Conservation (phyloP, 78 protist genomes). For the Dictyostelium purpureum region DNA sequence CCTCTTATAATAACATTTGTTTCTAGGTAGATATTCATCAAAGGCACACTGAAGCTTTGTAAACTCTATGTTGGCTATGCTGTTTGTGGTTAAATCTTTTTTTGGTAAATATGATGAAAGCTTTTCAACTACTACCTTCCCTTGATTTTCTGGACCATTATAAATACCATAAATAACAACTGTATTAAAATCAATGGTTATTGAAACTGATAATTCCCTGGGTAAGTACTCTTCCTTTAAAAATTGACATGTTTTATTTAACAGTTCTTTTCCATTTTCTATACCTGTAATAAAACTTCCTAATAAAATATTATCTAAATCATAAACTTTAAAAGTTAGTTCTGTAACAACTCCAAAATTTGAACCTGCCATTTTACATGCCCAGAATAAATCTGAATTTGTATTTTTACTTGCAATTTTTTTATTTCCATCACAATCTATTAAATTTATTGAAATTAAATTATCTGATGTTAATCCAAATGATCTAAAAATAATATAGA, state of each 20-base stretch:
- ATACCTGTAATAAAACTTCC: neutral
- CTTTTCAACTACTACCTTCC: neutral
- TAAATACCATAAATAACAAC: neutral
- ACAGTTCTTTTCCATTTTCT: neutral
- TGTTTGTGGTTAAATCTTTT: neutral
- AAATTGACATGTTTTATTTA: neutral
- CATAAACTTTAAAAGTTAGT: neutral
- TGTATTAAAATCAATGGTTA: neutral
- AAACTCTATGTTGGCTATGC: neutral
- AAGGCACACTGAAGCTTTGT: neutral
- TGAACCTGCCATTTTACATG: constrained; percentile 25
- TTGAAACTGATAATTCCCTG: neutral
- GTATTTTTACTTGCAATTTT: neutral
- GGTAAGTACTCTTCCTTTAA: neutral
- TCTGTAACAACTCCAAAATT: constrained; percentile 56
- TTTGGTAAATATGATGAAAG: too few relatives aligned
- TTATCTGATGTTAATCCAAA: constrained; percentile 13
- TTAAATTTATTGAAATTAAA: neutral
- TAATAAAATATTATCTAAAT: neutral
- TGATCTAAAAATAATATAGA: too few relatives aligned
- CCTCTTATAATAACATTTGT: neutral
- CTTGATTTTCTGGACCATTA: neutral
- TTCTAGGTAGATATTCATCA: neutral
- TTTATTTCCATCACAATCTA: constrained; percentile 9
- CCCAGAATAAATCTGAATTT: constrained; percentile 37